Percentiles rank a stretch among this genome's conserved stretches.
Conservation (phyloP, 106 monocot species). For the Acorus gramineus region DNA sequence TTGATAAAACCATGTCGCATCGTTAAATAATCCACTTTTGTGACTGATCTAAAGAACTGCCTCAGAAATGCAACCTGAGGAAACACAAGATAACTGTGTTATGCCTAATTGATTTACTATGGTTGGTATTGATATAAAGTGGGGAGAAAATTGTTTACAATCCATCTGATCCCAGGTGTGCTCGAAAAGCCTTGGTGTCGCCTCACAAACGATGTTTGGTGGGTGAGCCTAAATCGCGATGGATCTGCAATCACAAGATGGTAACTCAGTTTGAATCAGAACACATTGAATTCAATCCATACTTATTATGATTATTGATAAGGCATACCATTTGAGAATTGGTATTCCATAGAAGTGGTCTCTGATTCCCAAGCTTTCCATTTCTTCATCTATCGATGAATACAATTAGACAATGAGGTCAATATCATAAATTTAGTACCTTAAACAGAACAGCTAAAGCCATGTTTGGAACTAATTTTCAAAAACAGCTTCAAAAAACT, state of each 20-base stretch:
- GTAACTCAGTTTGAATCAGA: too few relatives aligned
- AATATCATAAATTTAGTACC: too few relatives aligned
- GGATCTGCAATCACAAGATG: constrained; percentile 26
- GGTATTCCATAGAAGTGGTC: constrained; percentile 33
- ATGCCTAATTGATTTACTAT: too few relatives aligned
- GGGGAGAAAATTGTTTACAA: constrained; percentile 1
- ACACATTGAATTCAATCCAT: too few relatives aligned
- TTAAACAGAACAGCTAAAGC: too few relatives aligned
- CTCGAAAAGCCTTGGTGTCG: constrained; percentile 28
- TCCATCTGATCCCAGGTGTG: constrained; percentile 26
- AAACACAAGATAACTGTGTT: not conserved
- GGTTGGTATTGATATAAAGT: too few relatives aligned
- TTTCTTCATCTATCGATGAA: constrained; percentile 22
- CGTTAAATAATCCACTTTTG: constrained; percentile 42
- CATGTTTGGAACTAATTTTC: too few relatives aligned
- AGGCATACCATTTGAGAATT: constrained; percentile 36
- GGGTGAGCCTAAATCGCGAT: constrained; percentile 39
- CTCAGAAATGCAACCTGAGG: constrained; percentile 36
- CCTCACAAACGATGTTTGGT: constrained; percentile 50
- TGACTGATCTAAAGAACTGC: constrained; percentile 43
- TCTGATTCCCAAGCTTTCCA: constrained; percentile 59
- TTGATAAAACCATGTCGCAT: constrained; percentile 54
- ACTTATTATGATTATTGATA: too few relatives aligned
- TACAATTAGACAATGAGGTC: not conserved
- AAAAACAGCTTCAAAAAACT: too few relatives aligned